phyloP scores from a whole-genome alignment of 306 rosid species.

The Vigna trinervia region DNA sequence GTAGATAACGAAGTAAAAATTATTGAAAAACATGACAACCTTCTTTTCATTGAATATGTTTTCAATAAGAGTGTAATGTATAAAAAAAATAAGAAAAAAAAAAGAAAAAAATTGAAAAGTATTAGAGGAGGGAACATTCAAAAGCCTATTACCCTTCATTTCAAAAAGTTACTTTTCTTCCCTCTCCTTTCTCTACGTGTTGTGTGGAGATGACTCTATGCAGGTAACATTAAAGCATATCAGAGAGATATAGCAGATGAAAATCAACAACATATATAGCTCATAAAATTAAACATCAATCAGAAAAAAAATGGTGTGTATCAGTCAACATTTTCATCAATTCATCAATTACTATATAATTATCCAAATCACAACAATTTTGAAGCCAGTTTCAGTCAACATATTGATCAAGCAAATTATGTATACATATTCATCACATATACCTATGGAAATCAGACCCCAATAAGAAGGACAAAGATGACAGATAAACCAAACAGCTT shows the following conservation, averaged over 20 bases:
- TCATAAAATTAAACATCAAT: not conserved
- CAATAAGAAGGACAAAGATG: not conserved
- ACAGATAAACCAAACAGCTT: not conserved
- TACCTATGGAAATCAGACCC: not conserved
- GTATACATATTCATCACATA: not conserved
- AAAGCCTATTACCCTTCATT: slow-evolving; percentile 1
- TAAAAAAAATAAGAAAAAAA: too few relatives aligned
- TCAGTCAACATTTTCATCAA: not conserved
- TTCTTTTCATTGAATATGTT: too few relatives aligned
- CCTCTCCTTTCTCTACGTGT: not conserved
- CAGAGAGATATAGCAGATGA: slow-evolving; percentile 7
- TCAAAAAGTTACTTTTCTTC: slow-evolving; percentile 29
- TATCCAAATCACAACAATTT: not conserved
- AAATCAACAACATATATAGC: not conserved
- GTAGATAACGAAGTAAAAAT: too few relatives aligned
- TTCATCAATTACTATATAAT: too few relatives aligned
- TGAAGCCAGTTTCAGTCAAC: not conserved
- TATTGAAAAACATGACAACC: too few relatives aligned
- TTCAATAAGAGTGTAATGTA: too few relatives aligned
- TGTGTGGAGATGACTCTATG: not conserved
- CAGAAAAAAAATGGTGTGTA: not conserved
- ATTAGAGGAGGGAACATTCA: not conserved
- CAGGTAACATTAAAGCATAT: not conserved
- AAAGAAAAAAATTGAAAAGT: not conserved
- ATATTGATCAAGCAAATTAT: not conserved